phyloP scores from a whole-genome alignment of 225 moss, liverwort and hornwort species.

The Pseudoscleropodium purum region DNA sequence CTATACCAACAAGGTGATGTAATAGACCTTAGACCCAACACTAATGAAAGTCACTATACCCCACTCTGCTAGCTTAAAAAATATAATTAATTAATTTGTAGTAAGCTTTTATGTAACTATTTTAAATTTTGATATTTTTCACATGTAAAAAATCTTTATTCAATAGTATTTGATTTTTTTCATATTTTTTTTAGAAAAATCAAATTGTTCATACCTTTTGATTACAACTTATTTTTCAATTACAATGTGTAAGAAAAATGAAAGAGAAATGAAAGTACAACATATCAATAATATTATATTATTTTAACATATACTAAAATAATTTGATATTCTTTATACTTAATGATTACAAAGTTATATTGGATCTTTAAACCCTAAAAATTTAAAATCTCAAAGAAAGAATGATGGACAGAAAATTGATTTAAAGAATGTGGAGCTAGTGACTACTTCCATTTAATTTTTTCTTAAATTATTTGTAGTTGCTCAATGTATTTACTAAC shows the following conservation, averaged over 20 bases:
- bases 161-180: not conserved
- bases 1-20: no score
- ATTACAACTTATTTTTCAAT: not conserved
- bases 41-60: no score
- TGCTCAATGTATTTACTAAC: not conserved
- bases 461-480: not conserved
- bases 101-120: no score
- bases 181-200: no score
- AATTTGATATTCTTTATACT: not conserved
- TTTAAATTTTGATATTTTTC: not conserved
- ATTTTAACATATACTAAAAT: no score
- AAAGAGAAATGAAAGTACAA: not conserved
- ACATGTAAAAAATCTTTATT: not conserved
- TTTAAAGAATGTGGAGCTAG: not conserved
- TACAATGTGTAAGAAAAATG: not conserved
- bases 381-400: not conserved
- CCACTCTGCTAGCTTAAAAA: no score
- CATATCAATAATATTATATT: not conserved
- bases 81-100: no score
- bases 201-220: not conserved
- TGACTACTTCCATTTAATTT: not conserved
- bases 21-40: no score
- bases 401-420: fast-evolving
- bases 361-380: no score
- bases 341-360: not conserved